Percentiles rank a stretch among this genome's conserved stretches.
Evolutionary conservation across 2,329 filamentous ascomycete species (phyloP).

Genomic region (Chrysoporthe austroafricana): DNA sequence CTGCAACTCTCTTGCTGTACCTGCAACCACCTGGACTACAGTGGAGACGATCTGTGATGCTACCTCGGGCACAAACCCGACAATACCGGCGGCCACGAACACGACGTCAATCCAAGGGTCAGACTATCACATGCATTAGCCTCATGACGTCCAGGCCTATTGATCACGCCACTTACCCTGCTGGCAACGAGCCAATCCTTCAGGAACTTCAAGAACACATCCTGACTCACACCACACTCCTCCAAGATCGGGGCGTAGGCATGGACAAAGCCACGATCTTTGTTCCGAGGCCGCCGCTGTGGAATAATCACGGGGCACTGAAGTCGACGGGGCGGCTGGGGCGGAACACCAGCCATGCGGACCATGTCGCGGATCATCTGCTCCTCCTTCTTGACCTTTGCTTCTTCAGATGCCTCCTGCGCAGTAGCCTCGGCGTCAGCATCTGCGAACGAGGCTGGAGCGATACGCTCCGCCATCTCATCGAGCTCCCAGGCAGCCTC

Average conservation of each 20-base stretch:
- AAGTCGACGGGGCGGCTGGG: slow-evolving; percentile 28
- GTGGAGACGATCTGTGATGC: slow-evolving; percentile 36
- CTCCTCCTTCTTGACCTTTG: slow-evolving; percentile 30
- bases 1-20: slow-evolving; percentile 36
- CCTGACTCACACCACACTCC: slow-evolving; percentile 40
- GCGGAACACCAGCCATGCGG: slow-evolving; percentile 30
- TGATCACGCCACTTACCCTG: slow-evolving; percentile 21
- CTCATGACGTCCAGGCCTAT: background rate
- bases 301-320: slow-evolving; percentile 44
- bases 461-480: slow-evolving; percentile 31
- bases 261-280: slow-evolving; percentile 43
- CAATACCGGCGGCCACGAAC: slow-evolving; percentile 31
- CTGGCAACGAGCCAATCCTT: slow-evolving; percentile 37
- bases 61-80: slow-evolving; percentile 36
- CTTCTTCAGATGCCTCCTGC: slow-evolving; percentile 25
- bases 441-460: slow-evolving; percentile 27
- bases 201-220: slow-evolving; percentile 43
- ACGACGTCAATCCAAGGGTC: slow-evolving; percentile 33
- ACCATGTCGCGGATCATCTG: slow-evolving; percentile 31
- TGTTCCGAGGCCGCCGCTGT: slow-evolving; percentile 41
- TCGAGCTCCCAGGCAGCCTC: slow-evolving; percentile 35
- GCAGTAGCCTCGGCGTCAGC: background rate
- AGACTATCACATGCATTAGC: slow-evolving; percentile 4
- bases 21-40: slow-evolving; percentile 34
- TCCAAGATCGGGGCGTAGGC: slow-evolving; percentile 44